A percentile compares a stretch with the other conserved stretches of the same genome.
Evolutionary conservation across 306 rosid species (phyloP).

Genomic region (Fagus sylvatica): DNA sequence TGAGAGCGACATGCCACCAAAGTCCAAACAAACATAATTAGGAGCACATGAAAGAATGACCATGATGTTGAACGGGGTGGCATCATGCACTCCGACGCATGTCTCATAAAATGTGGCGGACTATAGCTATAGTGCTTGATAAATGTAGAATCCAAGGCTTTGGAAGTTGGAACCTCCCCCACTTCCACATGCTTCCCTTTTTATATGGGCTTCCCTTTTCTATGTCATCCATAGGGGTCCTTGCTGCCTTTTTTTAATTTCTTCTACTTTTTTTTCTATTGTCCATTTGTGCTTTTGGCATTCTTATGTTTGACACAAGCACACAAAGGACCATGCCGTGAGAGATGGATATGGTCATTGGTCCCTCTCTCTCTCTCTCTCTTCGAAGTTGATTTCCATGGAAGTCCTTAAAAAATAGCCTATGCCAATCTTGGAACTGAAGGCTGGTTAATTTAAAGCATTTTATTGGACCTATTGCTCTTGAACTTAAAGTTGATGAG

Average conservation of each 20-base stretch:
- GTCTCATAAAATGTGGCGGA: conserved; percentile 27
- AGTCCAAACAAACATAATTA: conserved; percentile 37
- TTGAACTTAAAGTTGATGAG: too few species aligned
- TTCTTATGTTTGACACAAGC: conserved; percentile 37
- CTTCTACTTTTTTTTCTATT: not conserved
- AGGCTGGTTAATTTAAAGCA: too few species aligned
- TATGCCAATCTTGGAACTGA: too few species aligned
- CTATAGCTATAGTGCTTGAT: conserved; percentile 3
- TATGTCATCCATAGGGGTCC: conserved; percentile 21
- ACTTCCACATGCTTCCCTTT: conserved; percentile 38
- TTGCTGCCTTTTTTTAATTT: conserved; percentile 19
- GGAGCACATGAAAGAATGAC: conserved; percentile 51
- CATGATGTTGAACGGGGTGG: conserved; percentile 19
- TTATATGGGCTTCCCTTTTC: conserved; percentile 13
- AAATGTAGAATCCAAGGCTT: conserved; percentile 62
- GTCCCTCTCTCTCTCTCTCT: not conserved
- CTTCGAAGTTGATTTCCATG: not conserved
- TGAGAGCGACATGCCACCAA: conserved; percentile 63
- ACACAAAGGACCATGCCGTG: conserved; percentile 15
- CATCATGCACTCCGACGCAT: conserved; percentile 24
- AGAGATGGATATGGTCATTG: not conserved
- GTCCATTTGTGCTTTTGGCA: conserved; percentile 25
- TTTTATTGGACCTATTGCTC: too few species aligned
- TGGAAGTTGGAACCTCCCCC: conserved; percentile 19
- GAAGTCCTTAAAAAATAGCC: not conserved